A percentile compares a stretch with the other conserved stretches of the same genome.
phyloP scores from a whole-genome alignment of 345 rosid species.

The Noccaea bulbosa region DNA sequence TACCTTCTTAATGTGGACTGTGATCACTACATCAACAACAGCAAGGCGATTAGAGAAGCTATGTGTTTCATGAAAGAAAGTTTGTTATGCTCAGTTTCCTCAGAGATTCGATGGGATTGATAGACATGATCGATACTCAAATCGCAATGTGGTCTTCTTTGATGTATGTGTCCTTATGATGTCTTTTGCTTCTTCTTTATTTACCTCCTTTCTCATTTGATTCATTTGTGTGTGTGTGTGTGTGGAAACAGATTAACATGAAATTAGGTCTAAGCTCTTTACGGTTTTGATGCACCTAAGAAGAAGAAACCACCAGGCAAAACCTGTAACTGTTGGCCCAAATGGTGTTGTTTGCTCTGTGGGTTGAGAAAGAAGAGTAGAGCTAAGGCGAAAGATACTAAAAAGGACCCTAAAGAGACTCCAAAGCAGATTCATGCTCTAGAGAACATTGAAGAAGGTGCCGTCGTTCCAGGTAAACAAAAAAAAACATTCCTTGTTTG shows the following conservation, averaged over 20 bases:
- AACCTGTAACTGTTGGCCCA: conserved; percentile 97
- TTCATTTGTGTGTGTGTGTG: neutral
- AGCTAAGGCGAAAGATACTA: conserved; percentile 55
- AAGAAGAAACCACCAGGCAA: conserved; percentile 87
- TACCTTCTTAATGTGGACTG: conserved; percentile 90
- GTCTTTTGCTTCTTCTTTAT: conserved; percentile 4
- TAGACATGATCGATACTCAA: conserved; percentile 95
- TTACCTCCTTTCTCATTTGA: conserved; percentile 12
- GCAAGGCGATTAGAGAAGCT: conserved; percentile 90
- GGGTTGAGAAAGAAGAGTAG: conserved; percentile 78
- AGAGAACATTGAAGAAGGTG: conserved; percentile 79
- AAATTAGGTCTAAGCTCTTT: conserved; percentile 95
- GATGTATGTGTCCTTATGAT: conserved; percentile 65
- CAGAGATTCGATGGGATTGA: conserved; percentile 98
- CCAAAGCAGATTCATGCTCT: conserved; percentile 92
- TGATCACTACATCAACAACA: conserved; percentile 94
- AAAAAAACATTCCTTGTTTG: conserved; percentile 9
- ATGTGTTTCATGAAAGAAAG: conserved; percentile 97
- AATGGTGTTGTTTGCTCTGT: conserved; percentile 81
- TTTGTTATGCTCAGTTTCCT: conserved; percentile 97
- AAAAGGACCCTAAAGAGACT: conserved; percentile 65
- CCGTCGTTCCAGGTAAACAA: conserved; percentile 53
- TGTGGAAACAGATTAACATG: conserved; percentile 80
- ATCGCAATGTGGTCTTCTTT: conserved; percentile 90
- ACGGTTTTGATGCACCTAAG: conserved; percentile 88